Conservation (phyloP, 305 asterid species). For the Nicotiana rustica region DNA sequence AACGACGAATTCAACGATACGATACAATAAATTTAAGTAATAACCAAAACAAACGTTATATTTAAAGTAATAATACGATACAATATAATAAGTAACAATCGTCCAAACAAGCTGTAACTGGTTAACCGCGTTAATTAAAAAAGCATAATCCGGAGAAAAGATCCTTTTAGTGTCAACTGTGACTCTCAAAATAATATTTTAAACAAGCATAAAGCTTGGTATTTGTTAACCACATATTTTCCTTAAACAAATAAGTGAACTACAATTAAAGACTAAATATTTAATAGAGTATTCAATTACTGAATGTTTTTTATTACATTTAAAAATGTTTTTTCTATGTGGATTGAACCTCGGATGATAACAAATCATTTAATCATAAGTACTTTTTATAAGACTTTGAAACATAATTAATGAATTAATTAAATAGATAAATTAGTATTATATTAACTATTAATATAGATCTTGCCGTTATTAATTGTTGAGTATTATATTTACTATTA, state of each 20-base stretch:
- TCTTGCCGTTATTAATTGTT: constrained; percentile 4
- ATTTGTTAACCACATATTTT: constrained; percentile 26
- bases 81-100: too few species aligned
- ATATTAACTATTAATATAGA: constrained; percentile 17
- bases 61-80: too few species aligned
- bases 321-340: constrained; percentile 16
- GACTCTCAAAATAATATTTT: not conserved
- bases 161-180: not conserved
- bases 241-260: constrained; percentile 29
- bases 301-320: not conserved
- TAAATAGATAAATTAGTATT: not conserved
- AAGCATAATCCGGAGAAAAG: not conserved
- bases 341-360: constrained; percentile 34
- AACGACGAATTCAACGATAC: too few species aligned
- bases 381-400: not conserved
- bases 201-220: constrained; percentile 15
- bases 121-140: not conserved
- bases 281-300: not conserved
- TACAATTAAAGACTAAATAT: not conserved
- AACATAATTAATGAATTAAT: not conserved
- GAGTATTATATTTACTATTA: constrained; percentile 18
- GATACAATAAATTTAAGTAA: too few species aligned
- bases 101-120: not conserved
- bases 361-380: constrained; percentile 31
- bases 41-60: too few species aligned